These are phyloP conservation scores for Dissophora ornata DNA, from an alignment of 192 early-diverging fungal genomes.

Conservation along the genomic window DNA sequence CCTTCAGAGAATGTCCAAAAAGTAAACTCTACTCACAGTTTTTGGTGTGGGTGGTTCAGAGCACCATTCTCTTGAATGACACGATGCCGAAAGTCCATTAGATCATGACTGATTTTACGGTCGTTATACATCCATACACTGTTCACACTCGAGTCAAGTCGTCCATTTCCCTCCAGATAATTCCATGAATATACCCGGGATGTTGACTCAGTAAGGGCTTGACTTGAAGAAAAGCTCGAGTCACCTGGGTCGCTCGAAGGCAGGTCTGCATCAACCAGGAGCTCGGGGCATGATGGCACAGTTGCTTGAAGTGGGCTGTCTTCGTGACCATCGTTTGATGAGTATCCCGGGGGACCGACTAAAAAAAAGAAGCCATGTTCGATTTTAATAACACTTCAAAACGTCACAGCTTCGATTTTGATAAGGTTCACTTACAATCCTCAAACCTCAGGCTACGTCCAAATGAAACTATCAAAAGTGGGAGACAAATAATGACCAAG, in stretches of 20 bases:
- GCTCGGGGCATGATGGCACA: background rate
- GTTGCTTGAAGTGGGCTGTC: background rate
- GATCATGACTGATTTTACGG: background rate
- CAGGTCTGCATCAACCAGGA: background rate
- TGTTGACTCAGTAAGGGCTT: constrained; percentile 3
- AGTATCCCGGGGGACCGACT: constrained; percentile 6
- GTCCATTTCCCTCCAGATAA: background rate
- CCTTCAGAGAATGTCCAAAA: background rate
- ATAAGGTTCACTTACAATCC: constrained; percentile 9
- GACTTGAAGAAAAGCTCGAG: constrained; percentile 1
- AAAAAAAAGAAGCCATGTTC: background rate
- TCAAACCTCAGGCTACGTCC: constrained; percentile 1
- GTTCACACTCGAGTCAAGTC: constrained; percentile 11
- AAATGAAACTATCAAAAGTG: constrained; percentile 8
- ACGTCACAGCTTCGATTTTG: background rate
- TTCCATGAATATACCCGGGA: constrained; percentile 5
- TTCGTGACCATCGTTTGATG: background rate
- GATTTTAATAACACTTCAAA: background rate
- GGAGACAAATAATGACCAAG: background rate
- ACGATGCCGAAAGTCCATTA: constrained; percentile 15
- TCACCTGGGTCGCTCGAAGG: constrained; percentile 4
- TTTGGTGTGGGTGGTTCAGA: background rate
- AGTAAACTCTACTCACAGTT: constrained; percentile 11
- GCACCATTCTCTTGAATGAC: constrained; percentile 12
- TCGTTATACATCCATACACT: background rate